These are phyloP conservation scores for Leishmania tarentolae DNA, from an alignment of 208 protist species.

Conservation along the genomic window DNA sequence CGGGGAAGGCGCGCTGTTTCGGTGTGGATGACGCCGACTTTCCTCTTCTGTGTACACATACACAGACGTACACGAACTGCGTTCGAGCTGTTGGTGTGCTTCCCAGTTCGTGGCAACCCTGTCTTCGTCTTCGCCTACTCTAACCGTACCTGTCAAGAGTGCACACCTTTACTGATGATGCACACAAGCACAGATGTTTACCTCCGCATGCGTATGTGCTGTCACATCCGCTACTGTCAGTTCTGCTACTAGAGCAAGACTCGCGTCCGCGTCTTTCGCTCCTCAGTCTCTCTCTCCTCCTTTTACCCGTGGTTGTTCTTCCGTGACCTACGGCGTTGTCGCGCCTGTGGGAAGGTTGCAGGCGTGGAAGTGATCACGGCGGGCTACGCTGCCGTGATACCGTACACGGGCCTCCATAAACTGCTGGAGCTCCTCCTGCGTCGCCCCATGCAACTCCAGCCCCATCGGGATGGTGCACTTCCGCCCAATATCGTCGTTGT, in stretches of 20 bases:
- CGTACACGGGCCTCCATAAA: constrained; percentile 70
- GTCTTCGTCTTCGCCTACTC: not conserved
- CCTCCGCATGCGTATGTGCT: not conserved
- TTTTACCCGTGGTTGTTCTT: not conserved
- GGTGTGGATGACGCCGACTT: too few species aligned
- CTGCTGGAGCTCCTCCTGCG: constrained; percentile 71
- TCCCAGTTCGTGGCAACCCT: not conserved
- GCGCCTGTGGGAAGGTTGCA: constrained; percentile 17
- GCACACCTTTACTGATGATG: not conserved
- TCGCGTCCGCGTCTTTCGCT: not conserved
- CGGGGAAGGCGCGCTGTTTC: not conserved
- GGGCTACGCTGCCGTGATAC: constrained; percentile 52
- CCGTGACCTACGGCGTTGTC: constrained; percentile 11
- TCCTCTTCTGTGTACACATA: not conserved
- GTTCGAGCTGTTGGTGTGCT: not conserved
- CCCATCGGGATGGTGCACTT: constrained; percentile 72
- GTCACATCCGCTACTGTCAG: not conserved
- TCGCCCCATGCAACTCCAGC: constrained; percentile 60
- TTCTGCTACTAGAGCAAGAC: not conserved
- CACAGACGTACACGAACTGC: not conserved
- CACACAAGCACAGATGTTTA: not conserved
- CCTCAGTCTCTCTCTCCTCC: not conserved
- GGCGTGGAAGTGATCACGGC: constrained; percentile 24
- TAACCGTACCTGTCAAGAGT: not conserved
- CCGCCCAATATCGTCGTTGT: constrained; percentile 86